These are phyloP conservation scores for Arxiozyma telluris DNA, from an alignment of 1,139 yeast species.

Conservation along the genomic window DNA sequence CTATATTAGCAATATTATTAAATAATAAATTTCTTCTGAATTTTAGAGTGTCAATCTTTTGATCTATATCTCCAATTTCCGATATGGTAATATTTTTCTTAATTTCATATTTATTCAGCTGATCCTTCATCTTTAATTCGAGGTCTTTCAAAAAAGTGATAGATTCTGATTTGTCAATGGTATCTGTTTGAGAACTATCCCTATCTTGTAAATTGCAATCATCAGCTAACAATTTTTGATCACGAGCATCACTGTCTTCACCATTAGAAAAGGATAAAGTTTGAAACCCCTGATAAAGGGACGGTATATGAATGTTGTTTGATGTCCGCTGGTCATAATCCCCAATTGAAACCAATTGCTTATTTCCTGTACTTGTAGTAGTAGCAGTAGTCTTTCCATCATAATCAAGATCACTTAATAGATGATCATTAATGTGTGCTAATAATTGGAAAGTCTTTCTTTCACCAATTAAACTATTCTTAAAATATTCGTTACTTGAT, in stretches of 20 bases:
- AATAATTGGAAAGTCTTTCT: constrained; percentile 39
- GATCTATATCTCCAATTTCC: constrained; percentile 56
- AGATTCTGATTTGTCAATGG: constrained; percentile 36
- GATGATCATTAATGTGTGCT: constrained; percentile 47
- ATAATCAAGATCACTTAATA: constrained; percentile 37
- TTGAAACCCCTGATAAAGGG: constrained; percentile 55
- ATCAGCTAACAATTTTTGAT: constrained; percentile 1
- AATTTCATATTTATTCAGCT: constrained; percentile 47
- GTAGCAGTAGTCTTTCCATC: no score
- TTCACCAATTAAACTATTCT: constrained; percentile 26
- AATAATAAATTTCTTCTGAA: constrained; percentile 44
- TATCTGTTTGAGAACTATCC: constrained; percentile 27
- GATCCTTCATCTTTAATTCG: constrained; percentile 36
- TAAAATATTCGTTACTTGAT: constrained; percentile 27
- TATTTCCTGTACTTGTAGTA: no score
- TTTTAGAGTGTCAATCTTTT: constrained; percentile 43
- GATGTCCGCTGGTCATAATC: constrained; percentile 1
- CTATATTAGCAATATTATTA: constrained; percentile 49
- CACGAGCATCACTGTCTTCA: constrained; percentile 8
- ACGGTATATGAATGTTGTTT: constrained; percentile 18
- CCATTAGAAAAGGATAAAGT: constrained; percentile 33
- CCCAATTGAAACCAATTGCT: background rate
- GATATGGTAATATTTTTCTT: constrained; percentile 55
- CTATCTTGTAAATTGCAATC: background rate
- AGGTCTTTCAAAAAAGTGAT: constrained; percentile 32